Percentiles rank a stretch among this genome's conserved stretches.
These are phyloP conservation scores for Populus simonii DNA, from an alignment of 345 rosid genomes.

Conservation along the genomic window DNA sequence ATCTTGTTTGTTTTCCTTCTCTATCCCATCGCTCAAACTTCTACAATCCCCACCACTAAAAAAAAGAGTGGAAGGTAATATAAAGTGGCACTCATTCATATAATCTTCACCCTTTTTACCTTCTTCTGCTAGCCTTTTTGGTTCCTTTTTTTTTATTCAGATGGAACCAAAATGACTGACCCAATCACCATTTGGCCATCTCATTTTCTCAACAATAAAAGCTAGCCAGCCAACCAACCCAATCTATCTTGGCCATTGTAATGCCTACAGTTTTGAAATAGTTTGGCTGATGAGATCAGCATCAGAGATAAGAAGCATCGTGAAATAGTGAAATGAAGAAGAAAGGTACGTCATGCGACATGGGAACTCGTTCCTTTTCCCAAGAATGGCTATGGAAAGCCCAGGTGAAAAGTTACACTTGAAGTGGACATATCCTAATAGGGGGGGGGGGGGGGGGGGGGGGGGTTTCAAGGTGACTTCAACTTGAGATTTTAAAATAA, in stretches of 20 bases:
- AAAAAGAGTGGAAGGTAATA: neutral
- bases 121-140: neutral
- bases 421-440: slow-evolving; percentile 2
- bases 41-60: neutral
- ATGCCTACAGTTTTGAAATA: neutral
- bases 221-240: neutral
- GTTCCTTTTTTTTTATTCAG: neutral
- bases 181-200: neutral
- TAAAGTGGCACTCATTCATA: neutral
- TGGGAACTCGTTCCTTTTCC: neutral
- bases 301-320: slow-evolving; percentile 8
- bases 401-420: neutral
- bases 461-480: neutral
- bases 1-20: neutral
- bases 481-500: neutral
- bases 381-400: neutral
- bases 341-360: neutral
- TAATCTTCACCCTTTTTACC: neutral
- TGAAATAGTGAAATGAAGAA: neutral
- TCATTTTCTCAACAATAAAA: neutral
- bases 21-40: neutral
- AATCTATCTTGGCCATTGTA: neutral
- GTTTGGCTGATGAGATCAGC: slow-evolving; percentile 5
- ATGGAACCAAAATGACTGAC: slow-evolving; percentile 3
- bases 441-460: too few species aligned